phyloP scores from a whole-genome alignment of 208 protist genomes.

The Borovskyia barvae region DNA sequence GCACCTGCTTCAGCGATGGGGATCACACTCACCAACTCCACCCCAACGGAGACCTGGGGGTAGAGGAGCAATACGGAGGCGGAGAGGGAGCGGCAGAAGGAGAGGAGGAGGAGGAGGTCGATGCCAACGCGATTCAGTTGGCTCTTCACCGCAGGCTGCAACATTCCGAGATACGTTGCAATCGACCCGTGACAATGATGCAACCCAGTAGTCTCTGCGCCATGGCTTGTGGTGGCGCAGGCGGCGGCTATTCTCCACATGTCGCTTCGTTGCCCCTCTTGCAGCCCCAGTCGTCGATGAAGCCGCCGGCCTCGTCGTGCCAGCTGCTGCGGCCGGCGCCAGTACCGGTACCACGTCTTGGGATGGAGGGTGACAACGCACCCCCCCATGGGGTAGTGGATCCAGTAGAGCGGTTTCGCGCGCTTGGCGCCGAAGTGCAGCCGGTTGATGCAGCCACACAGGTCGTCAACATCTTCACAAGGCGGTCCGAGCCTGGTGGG shows the following conservation, averaged over 20 bases:
- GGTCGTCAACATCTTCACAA: slow-evolving; percentile 22
- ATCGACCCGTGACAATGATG: background rate
- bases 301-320: background rate
- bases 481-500: slow-evolving; percentile 11
- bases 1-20: too few relatives aligned
- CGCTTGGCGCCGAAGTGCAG: slow-evolving; percentile 26
- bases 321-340: slow-evolving; percentile 7
- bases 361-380: background rate
- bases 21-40: too few relatives aligned
- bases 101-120: slow-evolving; percentile 32
- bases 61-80: background rate
- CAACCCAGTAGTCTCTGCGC: background rate
- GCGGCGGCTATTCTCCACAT: background rate
- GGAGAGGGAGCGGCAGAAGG: background rate
- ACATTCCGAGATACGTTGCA: slow-evolving; percentile 16
- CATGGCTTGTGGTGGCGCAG: background rate
- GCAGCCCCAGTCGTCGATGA: background rate
- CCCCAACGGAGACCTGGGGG: background rate
- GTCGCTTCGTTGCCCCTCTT: slow-evolving; percentile 13
- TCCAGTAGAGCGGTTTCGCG: slow-evolving; percentile 21
- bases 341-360: slow-evolving; percentile 7
- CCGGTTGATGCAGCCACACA: slow-evolving; percentile 16
- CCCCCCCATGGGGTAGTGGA: background rate
- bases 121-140: slow-evolving; percentile 57
- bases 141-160: slow-evolving; percentile 59